These are phyloP conservation scores for Magnaporthiopsis poae DNA, from an alignment of 2,329 filamentous ascomycete genomes.

Conservation along the genomic window DNA sequence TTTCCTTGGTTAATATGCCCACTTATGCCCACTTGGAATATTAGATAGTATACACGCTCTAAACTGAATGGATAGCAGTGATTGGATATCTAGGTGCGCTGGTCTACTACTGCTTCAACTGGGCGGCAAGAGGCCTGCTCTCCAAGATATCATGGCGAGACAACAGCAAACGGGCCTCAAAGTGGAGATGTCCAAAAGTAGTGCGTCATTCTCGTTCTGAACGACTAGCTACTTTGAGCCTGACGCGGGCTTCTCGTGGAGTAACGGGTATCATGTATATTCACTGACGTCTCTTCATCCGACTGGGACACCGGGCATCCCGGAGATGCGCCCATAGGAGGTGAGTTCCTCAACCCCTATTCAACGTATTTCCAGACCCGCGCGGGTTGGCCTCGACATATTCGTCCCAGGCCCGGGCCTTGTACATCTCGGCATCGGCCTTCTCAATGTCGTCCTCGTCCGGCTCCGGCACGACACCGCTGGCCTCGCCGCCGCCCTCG, in stretches of 20 bases:
- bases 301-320: neutral
- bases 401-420: constrained; percentile 91
- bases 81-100: too few relatives aligned
- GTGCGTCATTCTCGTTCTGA: neutral
- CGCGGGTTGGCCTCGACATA: constrained; percentile 82
- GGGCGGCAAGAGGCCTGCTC: too few relatives aligned
- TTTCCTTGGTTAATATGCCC: too few relatives aligned
- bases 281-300: neutral
- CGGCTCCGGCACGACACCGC: constrained; percentile 55
- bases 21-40: too few relatives aligned
- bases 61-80: too few relatives aligned
- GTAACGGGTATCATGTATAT: neutral
- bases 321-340: neutral
- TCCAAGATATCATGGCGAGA: too few relatives aligned
- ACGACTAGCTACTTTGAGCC: neutral
- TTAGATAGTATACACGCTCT: too few relatives aligned
- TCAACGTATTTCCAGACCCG: constrained; percentile 72
- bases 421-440: constrained; percentile 81
- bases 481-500: constrained; percentile 75
- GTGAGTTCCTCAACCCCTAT: constrained; percentile 47
- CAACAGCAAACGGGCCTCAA: too few relatives aligned
- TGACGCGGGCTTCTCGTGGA: neutral
- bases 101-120: too few relatives aligned
- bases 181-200: neutral
- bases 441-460: constrained; percentile 88